These are phyloP conservation scores for Polyplosphaeria fusca DNA, from an alignment of 495 filamentous ascomycete species.

Conservation along the genomic window DNA sequence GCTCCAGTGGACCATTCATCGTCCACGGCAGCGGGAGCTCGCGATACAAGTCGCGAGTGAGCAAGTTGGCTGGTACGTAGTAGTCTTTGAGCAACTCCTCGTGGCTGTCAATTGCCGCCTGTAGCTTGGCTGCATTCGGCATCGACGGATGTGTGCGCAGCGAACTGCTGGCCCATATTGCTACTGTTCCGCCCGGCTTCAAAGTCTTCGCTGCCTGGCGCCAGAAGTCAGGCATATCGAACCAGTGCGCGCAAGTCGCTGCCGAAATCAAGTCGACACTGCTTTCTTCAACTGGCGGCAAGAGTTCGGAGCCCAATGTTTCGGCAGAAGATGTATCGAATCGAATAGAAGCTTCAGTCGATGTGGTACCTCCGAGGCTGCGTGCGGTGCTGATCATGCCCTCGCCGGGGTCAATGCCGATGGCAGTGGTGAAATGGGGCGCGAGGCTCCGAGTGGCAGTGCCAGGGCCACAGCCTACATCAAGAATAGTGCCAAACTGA, in stretches of 20 bases:
- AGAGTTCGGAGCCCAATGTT: slow-evolving; percentile 35
- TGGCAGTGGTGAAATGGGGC: slow-evolving; percentile 45
- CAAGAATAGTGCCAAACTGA: slow-evolving; percentile 46
- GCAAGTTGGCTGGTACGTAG: slow-evolving; percentile 44
- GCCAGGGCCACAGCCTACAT: slow-evolving; percentile 59
- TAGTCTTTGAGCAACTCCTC: slow-evolving; percentile 38
- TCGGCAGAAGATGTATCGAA: slow-evolving; percentile 51
- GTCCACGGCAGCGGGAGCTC: slow-evolving; percentile 54
- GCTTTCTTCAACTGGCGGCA: slow-evolving; percentile 12
- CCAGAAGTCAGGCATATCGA: slow-evolving; percentile 62
- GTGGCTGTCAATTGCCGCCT: slow-evolving; percentile 38
- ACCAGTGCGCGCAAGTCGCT: slow-evolving; percentile 58
- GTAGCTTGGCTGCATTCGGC: slow-evolving; percentile 39
- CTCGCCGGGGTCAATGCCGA: slow-evolving; percentile 52
- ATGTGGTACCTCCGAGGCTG: slow-evolving; percentile 39
- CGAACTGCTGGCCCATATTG: slow-evolving; percentile 46
- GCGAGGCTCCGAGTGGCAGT: slow-evolving; percentile 44
- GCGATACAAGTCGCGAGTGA: slow-evolving; percentile 43
- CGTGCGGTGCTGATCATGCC: slow-evolving; percentile 54
- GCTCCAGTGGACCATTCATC: slow-evolving; percentile 35
- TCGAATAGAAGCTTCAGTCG: slow-evolving; percentile 37
- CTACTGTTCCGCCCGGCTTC: slow-evolving; percentile 55
- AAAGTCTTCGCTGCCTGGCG: slow-evolving; percentile 53
- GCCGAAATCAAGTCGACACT: slow-evolving; percentile 54
- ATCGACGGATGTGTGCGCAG: slow-evolving; percentile 32